phyloP scores from a whole-genome alignment of 1,284 basidiomycete genomes.

The Marasmius oreades region DNA sequence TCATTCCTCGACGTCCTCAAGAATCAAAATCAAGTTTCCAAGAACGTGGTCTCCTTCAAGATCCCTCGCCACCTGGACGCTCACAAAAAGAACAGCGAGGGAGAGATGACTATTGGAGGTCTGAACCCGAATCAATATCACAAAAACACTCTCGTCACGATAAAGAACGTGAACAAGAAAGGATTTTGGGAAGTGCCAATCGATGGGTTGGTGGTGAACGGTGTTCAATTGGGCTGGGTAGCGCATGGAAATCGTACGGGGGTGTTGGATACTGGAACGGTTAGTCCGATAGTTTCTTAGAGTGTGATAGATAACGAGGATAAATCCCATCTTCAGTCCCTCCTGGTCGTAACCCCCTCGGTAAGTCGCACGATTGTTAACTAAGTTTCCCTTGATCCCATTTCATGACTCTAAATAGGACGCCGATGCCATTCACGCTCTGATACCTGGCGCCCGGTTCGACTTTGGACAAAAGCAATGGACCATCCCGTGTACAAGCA shows the following conservation, averaged over 20 bases:
- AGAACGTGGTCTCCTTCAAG: slow-evolving; percentile 73
- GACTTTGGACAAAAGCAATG: slow-evolving; percentile 51
- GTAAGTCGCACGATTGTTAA: slow-evolving; percentile 12
- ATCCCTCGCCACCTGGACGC: slow-evolving; percentile 64
- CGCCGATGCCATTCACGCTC: slow-evolving; percentile 47
- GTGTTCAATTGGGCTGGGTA: slow-evolving; percentile 40
- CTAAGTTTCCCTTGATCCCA: slow-evolving; percentile 30
- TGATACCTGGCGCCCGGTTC: slow-evolving; percentile 56
- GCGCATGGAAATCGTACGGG: slow-evolving; percentile 45
- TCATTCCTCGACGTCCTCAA: slow-evolving; percentile 72
- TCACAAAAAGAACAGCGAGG: slow-evolving; percentile 22
- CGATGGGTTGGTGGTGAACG: slow-evolving; percentile 50
- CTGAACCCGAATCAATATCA: slow-evolving; percentile 63
- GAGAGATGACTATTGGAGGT: slow-evolving; percentile 76
- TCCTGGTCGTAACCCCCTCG: slow-evolving; percentile 47
- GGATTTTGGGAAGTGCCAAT: slow-evolving; percentile 75
- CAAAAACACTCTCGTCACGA: slow-evolving; percentile 44
- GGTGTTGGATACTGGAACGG: slow-evolving; percentile 74
- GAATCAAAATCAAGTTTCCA: slow-evolving; percentile 48
- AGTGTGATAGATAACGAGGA: background rate
- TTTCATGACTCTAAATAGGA: slow-evolving; percentile 37
- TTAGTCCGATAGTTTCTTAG: slow-evolving; percentile 15
- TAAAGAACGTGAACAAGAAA: slow-evolving; percentile 49
- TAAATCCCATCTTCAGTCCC: slow-evolving; percentile 31
- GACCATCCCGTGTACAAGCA: slow-evolving; percentile 74